A percentile compares a stretch with the other conserved stretches of the same genome.
These are phyloP conservation scores for Amanita subjunquillea DNA, from an alignment of 768 basidiomycete genomes.

Conservation along the genomic window DNA sequence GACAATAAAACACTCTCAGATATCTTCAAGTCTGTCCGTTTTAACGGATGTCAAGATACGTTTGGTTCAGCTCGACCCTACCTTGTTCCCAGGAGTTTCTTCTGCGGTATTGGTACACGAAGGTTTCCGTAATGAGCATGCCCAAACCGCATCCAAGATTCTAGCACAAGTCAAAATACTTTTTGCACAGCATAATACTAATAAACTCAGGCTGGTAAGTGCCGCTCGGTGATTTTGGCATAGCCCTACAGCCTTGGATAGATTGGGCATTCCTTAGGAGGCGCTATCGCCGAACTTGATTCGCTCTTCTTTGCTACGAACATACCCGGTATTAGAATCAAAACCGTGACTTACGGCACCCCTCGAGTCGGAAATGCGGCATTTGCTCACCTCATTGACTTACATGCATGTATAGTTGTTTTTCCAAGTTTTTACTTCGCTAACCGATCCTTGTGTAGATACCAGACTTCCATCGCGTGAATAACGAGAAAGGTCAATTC, in stretches of 20 bases:
- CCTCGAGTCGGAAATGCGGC: constrained; percentile 42
- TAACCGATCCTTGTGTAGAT: constrained; percentile 12
- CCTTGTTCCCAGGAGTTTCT: constrained; percentile 46
- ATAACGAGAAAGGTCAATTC: constrained; percentile 25
- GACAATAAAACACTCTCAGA: not conserved
- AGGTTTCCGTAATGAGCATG: constrained; percentile 45
- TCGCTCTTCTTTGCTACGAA: constrained; percentile 37
- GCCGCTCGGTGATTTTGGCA: constrained; percentile 5
- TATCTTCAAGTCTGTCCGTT: constrained; percentile 28
- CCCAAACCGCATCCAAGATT: constrained; percentile 32
- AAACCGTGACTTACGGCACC: constrained; percentile 36
- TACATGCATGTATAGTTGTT: constrained; percentile 26
- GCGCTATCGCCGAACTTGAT: constrained; percentile 41
- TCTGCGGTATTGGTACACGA: constrained; percentile 34
- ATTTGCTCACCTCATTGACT: constrained; percentile 42
- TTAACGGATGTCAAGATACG: constrained; percentile 39
- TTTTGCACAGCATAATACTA: constrained; percentile 24
- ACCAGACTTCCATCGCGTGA: constrained; percentile 28
- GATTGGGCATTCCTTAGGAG: constrained; percentile 44
- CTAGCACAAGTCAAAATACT: constrained; percentile 31
- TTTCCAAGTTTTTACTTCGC: not conserved
- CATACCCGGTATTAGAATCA: constrained; percentile 31
- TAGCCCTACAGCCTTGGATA: constrained; percentile 5
- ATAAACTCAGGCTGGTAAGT: constrained; percentile 30
- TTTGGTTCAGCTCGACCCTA: constrained; percentile 26